A percentile compares a stretch with the other conserved stretches of the same genome.
phyloP scores from a whole-genome alignment of 2,329 filamentous ascomycete species.

The Paecilomyces formosus region DNA sequence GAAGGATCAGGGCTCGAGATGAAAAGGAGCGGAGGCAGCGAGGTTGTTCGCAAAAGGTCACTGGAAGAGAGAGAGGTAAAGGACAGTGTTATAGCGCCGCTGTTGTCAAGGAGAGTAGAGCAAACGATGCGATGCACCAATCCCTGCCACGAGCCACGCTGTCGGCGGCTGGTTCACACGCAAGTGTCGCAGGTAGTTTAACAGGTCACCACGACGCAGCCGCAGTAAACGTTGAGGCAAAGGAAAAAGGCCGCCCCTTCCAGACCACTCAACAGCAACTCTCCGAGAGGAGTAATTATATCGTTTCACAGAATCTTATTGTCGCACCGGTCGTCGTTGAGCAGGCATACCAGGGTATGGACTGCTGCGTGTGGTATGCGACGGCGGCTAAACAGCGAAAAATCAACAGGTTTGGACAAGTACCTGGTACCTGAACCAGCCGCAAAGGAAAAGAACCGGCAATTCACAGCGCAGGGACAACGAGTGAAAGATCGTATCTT shows the following conservation, averaged over 20 bases:
- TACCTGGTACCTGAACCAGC: not conserved
- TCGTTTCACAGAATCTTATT: not conserved
- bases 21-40: not conserved
- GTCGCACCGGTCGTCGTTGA: not conserved
- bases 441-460: not conserved
- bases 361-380: not conserved
- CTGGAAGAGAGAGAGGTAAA: not conserved
- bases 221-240: not conserved
- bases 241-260: not conserved
- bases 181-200: not conserved
- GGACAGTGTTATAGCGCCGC: not conserved
- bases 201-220: not conserved
- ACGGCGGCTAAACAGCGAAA: not conserved
- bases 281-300: not conserved
- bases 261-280: not conserved
- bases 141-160: not conserved
- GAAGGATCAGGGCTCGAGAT: slow-evolving; percentile 4
- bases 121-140: not conserved
- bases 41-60: not conserved
- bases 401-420: not conserved
- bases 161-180: not conserved
- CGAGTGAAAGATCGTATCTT: not conserved
- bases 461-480: not conserved
- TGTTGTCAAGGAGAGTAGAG: not conserved
- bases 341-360: not conserved